Base-by-base conservation (phyloP, 2,329 filamentous ascomycete species). In the Mycosphaerelloides madeirae region DNA sequence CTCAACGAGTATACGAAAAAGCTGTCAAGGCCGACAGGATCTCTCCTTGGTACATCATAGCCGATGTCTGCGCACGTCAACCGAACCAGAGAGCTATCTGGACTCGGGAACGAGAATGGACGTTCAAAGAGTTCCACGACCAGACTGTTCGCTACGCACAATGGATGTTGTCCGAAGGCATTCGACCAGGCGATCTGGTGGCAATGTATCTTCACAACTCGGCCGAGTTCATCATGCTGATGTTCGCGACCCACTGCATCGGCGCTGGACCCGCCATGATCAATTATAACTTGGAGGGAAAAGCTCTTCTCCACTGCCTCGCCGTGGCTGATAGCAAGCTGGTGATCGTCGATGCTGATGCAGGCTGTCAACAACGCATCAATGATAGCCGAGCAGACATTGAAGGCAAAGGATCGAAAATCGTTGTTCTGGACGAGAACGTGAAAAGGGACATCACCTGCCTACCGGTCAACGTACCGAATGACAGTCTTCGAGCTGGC, bases 131-230 rank as follows among this genome's bases (percentile, higher is more conserved):
- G 53, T 57, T 77, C 0, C 74, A 78, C 43, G 69, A 73, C 19
- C 71, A 73, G 9, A 71, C 69, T 3, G 72, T 76, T 48, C 80
- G 79, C 53, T 84, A 78, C 50, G 82, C 75, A 0, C 74, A 81
- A 50, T 84, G 77, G 68, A 82, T 82, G 58, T 68, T 79, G 14
- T 48, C 53, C 3, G 49, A 54, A 36, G 59, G 60, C 8, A 51
- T 65, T 20, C 31, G 50, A 33, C 58, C 60, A 1, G 57, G 68
- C 18, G 60, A 63, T 28, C 44, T 63, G n/a, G 60, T 62, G 2
- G 55, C 51, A 15, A 52, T 63, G 48, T 62, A 62, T 33, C 44
- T 62, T 35, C 44, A 51, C 46, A 63, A 63, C 44, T 50, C 44
- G 35, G 55, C 56, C 28, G 58, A 63, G 41, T 61, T 61, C 43